Percentiles rank a stretch among this genome's conserved stretches.
Conservation (phyloP, 208 protist genomes). For the Trypanosoma vivax region DNA sequence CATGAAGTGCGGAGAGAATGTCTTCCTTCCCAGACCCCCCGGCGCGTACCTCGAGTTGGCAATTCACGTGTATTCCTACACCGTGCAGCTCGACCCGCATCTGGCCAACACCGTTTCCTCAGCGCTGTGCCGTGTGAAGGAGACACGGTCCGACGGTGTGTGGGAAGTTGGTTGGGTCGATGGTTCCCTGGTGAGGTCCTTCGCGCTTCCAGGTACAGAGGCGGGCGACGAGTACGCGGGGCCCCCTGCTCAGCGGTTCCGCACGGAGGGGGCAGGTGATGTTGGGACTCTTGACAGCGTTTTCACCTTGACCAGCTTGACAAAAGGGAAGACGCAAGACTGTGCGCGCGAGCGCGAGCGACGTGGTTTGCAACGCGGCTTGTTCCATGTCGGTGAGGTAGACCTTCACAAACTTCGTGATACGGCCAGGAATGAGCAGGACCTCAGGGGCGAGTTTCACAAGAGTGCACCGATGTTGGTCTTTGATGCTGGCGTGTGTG, state of each 20-base stretch:
- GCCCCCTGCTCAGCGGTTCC: constrained; percentile 21
- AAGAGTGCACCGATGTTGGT: constrained; percentile 73
- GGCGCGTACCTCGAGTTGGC: constrained; percentile 56
- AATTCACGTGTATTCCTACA: constrained; percentile 78
- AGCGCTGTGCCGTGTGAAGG: constrained; percentile 46
- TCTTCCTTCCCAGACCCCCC: constrained; percentile 30
- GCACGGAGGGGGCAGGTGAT: neutral
- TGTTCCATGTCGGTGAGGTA: constrained; percentile 76
- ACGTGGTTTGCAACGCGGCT: constrained; percentile 56
- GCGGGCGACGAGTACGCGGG: constrained; percentile 23
- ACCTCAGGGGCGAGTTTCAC: constrained; percentile 66
- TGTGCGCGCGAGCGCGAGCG: constrained; percentile 53
- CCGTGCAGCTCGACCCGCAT: constrained; percentile 56
- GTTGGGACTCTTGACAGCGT: constrained; percentile 20
- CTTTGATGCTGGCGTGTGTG: constrained; percentile 70
- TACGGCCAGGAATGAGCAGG: constrained; percentile 31
- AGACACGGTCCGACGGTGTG: constrained; percentile 48
- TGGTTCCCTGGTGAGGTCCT: constrained; percentile 37
- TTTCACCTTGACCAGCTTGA: constrained; percentile 37
- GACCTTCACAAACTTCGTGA: constrained; percentile 65
- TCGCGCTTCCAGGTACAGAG: neutral
- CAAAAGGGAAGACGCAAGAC: constrained; percentile 34
- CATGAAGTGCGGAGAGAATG: constrained; percentile 71
- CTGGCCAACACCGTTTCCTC: constrained; percentile 44
- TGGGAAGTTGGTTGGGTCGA: constrained; percentile 88